Evolutionary conservation across 2,329 filamentous ascomycete genomes (phyloP).

Genomic region (Coleophoma eucalyptorum): DNA sequence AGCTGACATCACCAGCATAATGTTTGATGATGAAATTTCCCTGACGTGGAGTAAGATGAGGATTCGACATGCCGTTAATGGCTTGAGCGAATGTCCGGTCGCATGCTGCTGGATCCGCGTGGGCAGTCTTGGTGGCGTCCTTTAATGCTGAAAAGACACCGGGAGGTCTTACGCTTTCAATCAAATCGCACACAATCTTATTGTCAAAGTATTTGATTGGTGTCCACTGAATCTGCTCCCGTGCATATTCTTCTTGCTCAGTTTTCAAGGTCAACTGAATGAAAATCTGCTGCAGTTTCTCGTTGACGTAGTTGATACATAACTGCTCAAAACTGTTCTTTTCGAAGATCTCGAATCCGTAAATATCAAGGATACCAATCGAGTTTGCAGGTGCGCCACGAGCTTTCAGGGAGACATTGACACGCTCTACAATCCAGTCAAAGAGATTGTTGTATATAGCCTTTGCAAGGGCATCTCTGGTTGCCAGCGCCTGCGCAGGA

Average conservation of each 20-base stretch:
- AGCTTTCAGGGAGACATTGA: slow-evolving; percentile 84
- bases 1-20: slow-evolving; percentile 94
- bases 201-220: slow-evolving; percentile 99
- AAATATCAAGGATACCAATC: slow-evolving; percentile 97
- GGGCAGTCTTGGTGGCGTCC: slow-evolving; percentile 96
- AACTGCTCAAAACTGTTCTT: slow-evolving; percentile 99
- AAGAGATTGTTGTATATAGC: slow-evolving; percentile 98
- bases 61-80: slow-evolving; percentile 85
- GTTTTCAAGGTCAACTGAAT: slow-evolving; percentile 96
- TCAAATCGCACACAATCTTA: slow-evolving; percentile 96
- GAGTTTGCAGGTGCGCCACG: slow-evolving; percentile 73
- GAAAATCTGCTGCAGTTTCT: slow-evolving; percentile 98
- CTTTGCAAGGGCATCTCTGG: slow-evolving; percentile 87
- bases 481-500: slow-evolving; percentile 77
- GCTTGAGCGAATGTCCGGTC: slow-evolving; percentile 95
- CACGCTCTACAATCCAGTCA: slow-evolving; percentile 93
- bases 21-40: slow-evolving; percentile 98
- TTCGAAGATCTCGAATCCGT: slow-evolving; percentile 98
- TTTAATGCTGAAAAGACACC: slow-evolving; percentile 96
- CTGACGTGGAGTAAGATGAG: slow-evolving; percentile 87
- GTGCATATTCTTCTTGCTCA: slow-evolving; percentile 94
- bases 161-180: slow-evolving; percentile 85
- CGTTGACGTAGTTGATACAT: slow-evolving; percentile 99
- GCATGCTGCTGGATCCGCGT: slow-evolving; percentile 89
- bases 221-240: slow-evolving; percentile 97